Percentiles rank a stretch among this genome's conserved stretches.
These are phyloP conservation scores for Penicillium sp. DNA, from an alignment of 2,329 filamentous ascomycete genomes.

Conservation along the genomic window DNA sequence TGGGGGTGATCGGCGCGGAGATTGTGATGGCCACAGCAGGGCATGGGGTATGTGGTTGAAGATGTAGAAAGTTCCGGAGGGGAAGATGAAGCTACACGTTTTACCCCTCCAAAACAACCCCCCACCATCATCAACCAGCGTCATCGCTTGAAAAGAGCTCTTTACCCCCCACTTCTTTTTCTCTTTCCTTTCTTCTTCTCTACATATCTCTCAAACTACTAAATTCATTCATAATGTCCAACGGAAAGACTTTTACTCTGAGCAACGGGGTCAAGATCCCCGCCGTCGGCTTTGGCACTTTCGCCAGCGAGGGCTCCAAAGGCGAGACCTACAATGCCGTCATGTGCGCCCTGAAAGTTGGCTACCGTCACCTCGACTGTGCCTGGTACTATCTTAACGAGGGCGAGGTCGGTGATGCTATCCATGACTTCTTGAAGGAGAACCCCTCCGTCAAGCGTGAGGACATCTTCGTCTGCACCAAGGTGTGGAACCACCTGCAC, in stretches of 20 bases:
- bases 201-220: constrained; percentile 1
- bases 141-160: constrained; percentile 15
- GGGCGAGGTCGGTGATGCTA: constrained; percentile 50
- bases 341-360: constrained; percentile 47
- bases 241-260: constrained; percentile 49
- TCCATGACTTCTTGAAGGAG: constrained; percentile 53
- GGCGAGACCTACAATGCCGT: constrained; percentile 56
- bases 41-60: not conserved
- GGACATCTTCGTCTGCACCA: constrained; percentile 51
- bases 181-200: constrained; percentile 1
- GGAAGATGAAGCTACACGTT: not conserved
- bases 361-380: constrained; percentile 55
- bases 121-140: constrained; percentile 11
- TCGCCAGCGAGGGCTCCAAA: constrained; percentile 60
- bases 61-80: not conserved
- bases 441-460: constrained; percentile 45
- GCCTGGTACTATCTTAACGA: constrained; percentile 55
- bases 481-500: constrained; percentile 53
- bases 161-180: constrained; percentile 9
- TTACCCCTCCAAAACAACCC: constrained; percentile 5
- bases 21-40: not conserved
- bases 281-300: constrained; percentile 62
- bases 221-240: constrained; percentile 48
- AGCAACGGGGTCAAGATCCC: constrained; percentile 59
- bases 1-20: not conserved